A percentile compares a stretch with the other conserved stretches of the same genome.
Evolutionary conservation across 139 green algal genomes (phyloP).

Genomic region (Prasinococcaceae sp.): DNA sequence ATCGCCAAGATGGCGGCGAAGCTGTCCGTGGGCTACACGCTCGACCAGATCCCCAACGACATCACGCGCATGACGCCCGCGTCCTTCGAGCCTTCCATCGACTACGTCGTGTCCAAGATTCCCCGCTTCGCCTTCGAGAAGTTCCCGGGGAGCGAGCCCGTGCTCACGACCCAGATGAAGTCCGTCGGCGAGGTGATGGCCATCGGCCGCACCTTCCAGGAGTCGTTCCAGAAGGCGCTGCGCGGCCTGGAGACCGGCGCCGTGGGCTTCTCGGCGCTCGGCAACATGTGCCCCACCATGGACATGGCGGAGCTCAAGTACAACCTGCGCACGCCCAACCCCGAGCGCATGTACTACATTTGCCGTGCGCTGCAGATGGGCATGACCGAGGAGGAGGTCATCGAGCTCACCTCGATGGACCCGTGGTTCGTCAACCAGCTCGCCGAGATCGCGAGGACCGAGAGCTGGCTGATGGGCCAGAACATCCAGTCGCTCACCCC

Average conservation of each 20-base stretch:
- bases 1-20: conserved; percentile 99
- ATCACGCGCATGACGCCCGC: conserved; percentile 97
- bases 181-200: conserved; percentile 95
- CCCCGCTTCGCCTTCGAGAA: conserved; percentile 96
- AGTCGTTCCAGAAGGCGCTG: conserved; percentile 95
- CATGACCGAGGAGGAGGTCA: conserved; percentile 49
- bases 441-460: conserved; percentile 27
- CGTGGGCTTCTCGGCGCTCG: conserved; percentile 14
- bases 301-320: conserved; percentile 63
- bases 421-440: conserved; percentile 88
- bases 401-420: conserved; percentile 90
- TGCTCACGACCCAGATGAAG: conserved; percentile 78
- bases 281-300: not conserved
- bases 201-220: conserved; percentile 91
- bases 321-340: conserved; percentile 41
- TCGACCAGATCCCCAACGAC: conserved; percentile 97
- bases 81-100: conserved; percentile 97
- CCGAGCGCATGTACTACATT: conserved; percentile 50
- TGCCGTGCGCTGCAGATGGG: conserved; percentile 75
- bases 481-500: not conserved
- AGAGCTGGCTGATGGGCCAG: not conserved
- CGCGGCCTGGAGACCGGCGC: conserved; percentile 71
- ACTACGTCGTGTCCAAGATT: conserved; percentile 99
- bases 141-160: conserved; percentile 77
- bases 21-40: conserved; percentile 85